Evolutionary conservation across 106 monocot genomes (phyloP).

Genomic region (Platanthera guangdongensis): DNA sequence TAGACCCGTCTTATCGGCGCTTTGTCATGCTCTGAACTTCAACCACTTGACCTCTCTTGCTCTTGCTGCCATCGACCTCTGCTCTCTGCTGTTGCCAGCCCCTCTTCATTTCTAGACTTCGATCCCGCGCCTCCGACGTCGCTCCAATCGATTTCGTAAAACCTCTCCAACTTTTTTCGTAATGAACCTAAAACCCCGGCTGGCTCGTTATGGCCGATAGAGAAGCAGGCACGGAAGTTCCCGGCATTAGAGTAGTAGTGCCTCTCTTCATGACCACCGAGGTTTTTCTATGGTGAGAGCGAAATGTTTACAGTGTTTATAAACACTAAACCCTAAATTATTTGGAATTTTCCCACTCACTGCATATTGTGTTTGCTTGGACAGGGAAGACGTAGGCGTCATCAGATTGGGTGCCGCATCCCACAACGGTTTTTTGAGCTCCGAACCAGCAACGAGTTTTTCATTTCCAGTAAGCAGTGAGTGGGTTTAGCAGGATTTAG

Average conservation of each 20-base stretch:
- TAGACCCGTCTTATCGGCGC: too few species aligned
- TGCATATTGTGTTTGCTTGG: not conserved
- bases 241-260: conserved; percentile 14
- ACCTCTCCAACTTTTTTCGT: too few species aligned
- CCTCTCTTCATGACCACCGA: conserved; percentile 34
- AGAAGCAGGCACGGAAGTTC: conserved; percentile 4
- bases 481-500: not conserved
- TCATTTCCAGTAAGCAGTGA: not conserved
- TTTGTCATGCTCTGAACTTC: too few species aligned
- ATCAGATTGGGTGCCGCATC: not conserved
- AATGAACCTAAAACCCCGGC: too few species aligned
- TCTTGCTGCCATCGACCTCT: too few species aligned
- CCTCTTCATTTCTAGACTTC: too few species aligned
- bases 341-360: not conserved
- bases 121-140: too few species aligned
- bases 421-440: not conserved
- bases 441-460: conserved; percentile 2
- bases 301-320: not conserved
- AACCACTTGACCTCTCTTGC: too few species aligned
- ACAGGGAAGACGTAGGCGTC: conserved; percentile 11
- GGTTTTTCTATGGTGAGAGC: conserved; percentile 29
- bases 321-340: not conserved
- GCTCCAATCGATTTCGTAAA: too few species aligned
- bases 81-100: too few species aligned
- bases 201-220: not conserved